phyloP scores from a whole-genome alignment of 768 basidiomycete species.

The Lactifluus rugatus region DNA sequence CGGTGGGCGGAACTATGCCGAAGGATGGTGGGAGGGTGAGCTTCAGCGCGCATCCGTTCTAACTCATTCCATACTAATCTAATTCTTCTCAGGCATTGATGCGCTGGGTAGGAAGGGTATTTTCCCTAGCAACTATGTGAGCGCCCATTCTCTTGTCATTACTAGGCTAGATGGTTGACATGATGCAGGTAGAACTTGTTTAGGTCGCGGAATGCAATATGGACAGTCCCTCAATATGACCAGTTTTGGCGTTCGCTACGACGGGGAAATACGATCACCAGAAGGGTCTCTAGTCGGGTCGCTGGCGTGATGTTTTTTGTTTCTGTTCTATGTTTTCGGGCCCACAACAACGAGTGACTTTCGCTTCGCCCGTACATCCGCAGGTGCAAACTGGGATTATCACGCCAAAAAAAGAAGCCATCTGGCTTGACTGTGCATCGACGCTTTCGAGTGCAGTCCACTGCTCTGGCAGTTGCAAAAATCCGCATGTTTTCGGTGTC shows the following conservation, averaged over 20 bases:
- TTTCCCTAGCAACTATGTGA: conserved; percentile 83
- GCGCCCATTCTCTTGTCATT: conserved; percentile 27
- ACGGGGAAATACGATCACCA: conserved; percentile 1
- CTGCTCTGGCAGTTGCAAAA: neutral
- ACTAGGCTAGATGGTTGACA: conserved; percentile 11
- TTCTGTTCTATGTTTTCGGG: conserved; percentile 1
- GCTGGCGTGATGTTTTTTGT: neutral
- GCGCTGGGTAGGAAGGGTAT: conserved; percentile 58
- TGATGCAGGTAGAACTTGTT: conserved; percentile 39
- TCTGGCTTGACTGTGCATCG: neutral
- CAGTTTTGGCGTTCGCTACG: conserved; percentile 15
- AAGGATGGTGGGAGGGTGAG: conserved; percentile 85
- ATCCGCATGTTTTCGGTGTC: neutral
- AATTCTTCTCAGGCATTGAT: conserved; percentile 43
- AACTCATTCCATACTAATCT: conserved; percentile 19
- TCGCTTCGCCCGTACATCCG: neutral
- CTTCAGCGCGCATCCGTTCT: conserved; percentile 18
- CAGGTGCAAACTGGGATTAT: neutral
- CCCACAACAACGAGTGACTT: neutral
- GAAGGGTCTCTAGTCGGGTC: neutral
- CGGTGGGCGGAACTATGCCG: conserved; percentile 58
- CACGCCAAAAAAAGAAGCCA: neutral
- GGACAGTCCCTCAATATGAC: conserved; percentile 25
- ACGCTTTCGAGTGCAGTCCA: neutral
- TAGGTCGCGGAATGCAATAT: conserved; percentile 13